These are phyloP conservation scores for Tetrastigma voinierianum DNA, from an alignment of 164 flowering plant species.

Conservation along the genomic window DNA sequence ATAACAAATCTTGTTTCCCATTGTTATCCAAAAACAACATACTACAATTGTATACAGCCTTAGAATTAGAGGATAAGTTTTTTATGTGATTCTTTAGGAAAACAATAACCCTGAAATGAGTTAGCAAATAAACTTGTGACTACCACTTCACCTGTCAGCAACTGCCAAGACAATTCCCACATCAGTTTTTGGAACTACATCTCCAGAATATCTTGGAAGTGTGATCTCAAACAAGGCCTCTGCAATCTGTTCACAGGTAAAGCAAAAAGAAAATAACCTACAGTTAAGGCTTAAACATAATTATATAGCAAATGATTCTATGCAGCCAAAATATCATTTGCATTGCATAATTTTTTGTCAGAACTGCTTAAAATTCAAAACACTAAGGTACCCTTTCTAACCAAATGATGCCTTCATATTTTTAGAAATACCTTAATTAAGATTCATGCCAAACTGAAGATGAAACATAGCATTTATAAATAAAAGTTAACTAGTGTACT, in stretches of 20 bases:
- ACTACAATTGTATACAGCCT: neutral
- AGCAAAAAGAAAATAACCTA: neutral
- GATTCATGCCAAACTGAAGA: no score
- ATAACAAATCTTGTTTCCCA: neutral
- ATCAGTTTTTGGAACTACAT: constrained; percentile 77
- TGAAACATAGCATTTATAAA: no score
- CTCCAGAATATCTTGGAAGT: constrained; percentile 93
- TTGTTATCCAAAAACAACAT: neutral
- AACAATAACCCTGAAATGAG: neutral
- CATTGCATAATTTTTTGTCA: no score
- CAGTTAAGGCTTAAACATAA: neutral
- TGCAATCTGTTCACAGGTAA: constrained; percentile 53
- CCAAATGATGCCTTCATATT: no score
- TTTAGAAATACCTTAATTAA: no score
- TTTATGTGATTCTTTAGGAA: no score
- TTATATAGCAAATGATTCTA: neutral
- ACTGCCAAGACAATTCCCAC: constrained; percentile 78
- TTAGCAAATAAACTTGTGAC: constrained; percentile 2
- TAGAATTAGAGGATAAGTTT: neutral
- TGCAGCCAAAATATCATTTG: neutral
- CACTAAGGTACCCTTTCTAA: no score
- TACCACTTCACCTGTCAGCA: constrained; percentile 72
- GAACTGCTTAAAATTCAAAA: no score
- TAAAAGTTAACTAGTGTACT: no score
- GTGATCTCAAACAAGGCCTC: constrained; percentile 88